phyloP scores from a whole-genome alignment of 257 asterid species.

The Petunia axillaris region DNA sequence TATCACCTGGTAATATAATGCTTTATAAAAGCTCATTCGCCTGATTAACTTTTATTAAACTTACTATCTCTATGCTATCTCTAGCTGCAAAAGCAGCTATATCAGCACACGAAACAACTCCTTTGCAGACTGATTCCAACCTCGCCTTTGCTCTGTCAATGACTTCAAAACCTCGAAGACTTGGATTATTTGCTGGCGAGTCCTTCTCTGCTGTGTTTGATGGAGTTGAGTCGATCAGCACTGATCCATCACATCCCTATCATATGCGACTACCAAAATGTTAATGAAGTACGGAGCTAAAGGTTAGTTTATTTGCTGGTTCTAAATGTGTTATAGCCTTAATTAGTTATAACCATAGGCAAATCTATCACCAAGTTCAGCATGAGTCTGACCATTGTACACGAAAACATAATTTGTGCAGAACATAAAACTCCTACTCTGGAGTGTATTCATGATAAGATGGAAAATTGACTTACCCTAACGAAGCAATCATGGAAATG shows the following conservation, averaged over 20 bases:
- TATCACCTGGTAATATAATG: background rate
- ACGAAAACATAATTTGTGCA: too few relatives aligned
- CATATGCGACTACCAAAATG: background rate
- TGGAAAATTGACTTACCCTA: conserved; percentile 46
- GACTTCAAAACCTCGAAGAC: conserved; percentile 76
- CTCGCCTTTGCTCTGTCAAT: conserved; percentile 62
- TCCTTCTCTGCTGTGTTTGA: conserved; percentile 76
- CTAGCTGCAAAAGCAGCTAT: conserved; percentile 84
- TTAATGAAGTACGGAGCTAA: background rate
- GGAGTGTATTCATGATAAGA: background rate
- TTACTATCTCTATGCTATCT: conserved; percentile 71
- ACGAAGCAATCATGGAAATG: conserved; percentile 92
- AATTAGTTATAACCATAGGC: too few relatives aligned
- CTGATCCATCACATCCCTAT: conserved; percentile 94
- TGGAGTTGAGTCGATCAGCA: conserved; percentile 62
- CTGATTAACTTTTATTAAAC: background rate
- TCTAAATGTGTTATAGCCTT: background rate
- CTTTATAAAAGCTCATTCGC: background rate
- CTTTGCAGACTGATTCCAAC: conserved; percentile 57
- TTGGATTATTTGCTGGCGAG: conserved; percentile 66
- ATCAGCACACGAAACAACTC: conserved; percentile 80
- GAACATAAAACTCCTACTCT: too few relatives aligned
- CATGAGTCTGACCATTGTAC: too few relatives aligned
- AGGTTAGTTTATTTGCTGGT: background rate
- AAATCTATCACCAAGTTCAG: too few relatives aligned